Percentiles rank a stretch among this genome's conserved stretches.
phyloP scores from a whole-genome alignment of 2,329 filamentous ascomycete genomes.

The Tricladium varicosporioides region DNA sequence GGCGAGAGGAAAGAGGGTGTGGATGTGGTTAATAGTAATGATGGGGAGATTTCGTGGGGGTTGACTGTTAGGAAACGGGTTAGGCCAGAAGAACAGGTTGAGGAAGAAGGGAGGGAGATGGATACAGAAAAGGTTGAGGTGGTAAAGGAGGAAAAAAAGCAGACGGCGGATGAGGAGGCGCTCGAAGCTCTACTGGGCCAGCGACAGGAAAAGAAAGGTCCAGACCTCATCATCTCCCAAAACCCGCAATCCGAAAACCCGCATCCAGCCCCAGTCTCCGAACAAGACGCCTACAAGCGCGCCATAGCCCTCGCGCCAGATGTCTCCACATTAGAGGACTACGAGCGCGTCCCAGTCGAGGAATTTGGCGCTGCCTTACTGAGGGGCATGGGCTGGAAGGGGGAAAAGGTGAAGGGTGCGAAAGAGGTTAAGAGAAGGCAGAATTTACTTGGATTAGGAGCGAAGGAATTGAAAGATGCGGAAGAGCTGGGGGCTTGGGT shows the following conservation, averaged over 20 bases:
- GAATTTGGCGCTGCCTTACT: slow-evolving; percentile 91
- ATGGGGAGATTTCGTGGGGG: slow-evolving; percentile 42
- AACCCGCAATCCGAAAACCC: slow-evolving; percentile 7
- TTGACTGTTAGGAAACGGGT: slow-evolving; percentile 44
- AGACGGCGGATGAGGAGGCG: slow-evolving; percentile 60
- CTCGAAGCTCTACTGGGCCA: slow-evolving; percentile 65
- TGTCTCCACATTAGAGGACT: slow-evolving; percentile 75
- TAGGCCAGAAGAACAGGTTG: slow-evolving; percentile 24
- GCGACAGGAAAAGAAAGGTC: slow-evolving; percentile 41
- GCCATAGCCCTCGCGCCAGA: slow-evolving; percentile 74
- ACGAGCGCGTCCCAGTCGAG: slow-evolving; percentile 85
- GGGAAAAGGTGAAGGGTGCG: slow-evolving; percentile 55
- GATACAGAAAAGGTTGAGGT: slow-evolving; percentile 14
- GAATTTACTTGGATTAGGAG: slow-evolving; percentile 83
- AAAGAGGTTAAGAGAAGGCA: slow-evolving; percentile 69
- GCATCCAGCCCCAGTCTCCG: slow-evolving; percentile 43
- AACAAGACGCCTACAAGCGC: slow-evolving; percentile 65
- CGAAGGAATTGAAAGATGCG: slow-evolving; percentile 71
- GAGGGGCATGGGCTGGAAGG: slow-evolving; percentile 95
- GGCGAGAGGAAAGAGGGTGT: slow-evolving; percentile 35
- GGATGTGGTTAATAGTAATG: slow-evolving; percentile 48
- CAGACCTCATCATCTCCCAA: slow-evolving; percentile 51
- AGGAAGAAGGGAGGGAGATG: slow-evolving; percentile 22
- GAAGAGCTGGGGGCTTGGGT: slow-evolving; percentile 81
- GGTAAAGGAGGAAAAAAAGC: slow-evolving; percentile 25